Base-by-base conservation (phyloP, 495 filamentous ascomycete species). In the Xylaria castorea region DNA sequence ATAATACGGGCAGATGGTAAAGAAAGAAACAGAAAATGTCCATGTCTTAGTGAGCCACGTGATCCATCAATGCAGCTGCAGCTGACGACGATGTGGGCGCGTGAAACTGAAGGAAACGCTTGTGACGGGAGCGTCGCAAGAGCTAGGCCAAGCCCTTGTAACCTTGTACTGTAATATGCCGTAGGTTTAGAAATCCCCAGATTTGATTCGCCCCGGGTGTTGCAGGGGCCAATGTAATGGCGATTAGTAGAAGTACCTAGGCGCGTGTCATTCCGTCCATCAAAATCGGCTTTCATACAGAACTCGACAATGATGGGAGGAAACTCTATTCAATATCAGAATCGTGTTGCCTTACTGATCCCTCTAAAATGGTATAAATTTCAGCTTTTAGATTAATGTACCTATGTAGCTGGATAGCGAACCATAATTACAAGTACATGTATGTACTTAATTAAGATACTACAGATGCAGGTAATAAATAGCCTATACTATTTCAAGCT, bases 11-110 rank as follows among this genome's bases (percentile, higher is more conserved):
- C 57, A 61, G 61, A 66, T 50, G n/a, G 44, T 11, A 30, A 25
- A 32, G 38, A 3, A 50, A 12, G 20, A 48, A 66, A 20, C 6
- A 66, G 34, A 46, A 42, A 34, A n/a, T 44, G 61, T 16, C 38
- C 44, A 25, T 64, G 25, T 46, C 1, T 66, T 11, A n/a, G 22
- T 64, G 38, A 67, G 30, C 44, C 64, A 67, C 64, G 64, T 67
- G 64, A 67, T 67, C 18, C 20, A 67, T 53, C 11, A 25, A 67
- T 34, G 63, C 63, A 53, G 32, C 46, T 53, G 38, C 38, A 42
- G 38, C 38, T 42, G 63, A 66, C 44, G 64, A 67, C 22, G 60
- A 44, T 63, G 34, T 38, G 58, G 34, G 58, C 58, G 32, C 34
- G 58, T 61, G 58, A 40, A 38, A 32, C 27, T 11, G 3, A 27